Percentiles rank a stretch among this genome's conserved stretches.
Conservation (phyloP, 2,329 filamentous ascomycete genomes). For the Zymoseptoria pseudotritici region DNA sequence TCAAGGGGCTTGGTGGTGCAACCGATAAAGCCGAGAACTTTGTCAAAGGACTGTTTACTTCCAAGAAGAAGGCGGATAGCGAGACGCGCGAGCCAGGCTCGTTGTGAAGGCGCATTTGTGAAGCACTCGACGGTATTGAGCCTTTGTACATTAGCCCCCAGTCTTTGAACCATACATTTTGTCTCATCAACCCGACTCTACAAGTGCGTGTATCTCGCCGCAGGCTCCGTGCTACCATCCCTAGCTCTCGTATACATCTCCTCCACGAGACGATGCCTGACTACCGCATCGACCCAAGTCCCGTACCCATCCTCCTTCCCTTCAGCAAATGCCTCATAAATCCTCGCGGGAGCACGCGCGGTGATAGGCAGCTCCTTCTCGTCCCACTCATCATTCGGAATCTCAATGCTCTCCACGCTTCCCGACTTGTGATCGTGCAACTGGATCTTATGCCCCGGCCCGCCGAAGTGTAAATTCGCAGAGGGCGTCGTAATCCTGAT, state of each 20-base stretch:
- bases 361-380: background rate
- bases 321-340: constrained; percentile 8
- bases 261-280: constrained; percentile 4
- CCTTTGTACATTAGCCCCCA: background rate
- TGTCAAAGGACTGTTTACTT: constrained; percentile 1
- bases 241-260: constrained; percentile 3
- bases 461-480: constrained; percentile 3
- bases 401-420: background rate
- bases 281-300: constrained; percentile 4
- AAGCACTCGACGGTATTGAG: background rate
- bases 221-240: background rate
- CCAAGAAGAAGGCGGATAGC: background rate
- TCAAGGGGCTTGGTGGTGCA: constrained; percentile 6
- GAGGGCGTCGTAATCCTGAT: background rate
- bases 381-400: constrained; percentile 1
- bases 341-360: constrained; percentile 1
- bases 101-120: background rate
- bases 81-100: background rate
- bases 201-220: background rate
- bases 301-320: constrained; percentile 3
- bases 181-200: background rate
- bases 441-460: background rate
- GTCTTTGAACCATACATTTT: background rate
- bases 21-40: background rate
- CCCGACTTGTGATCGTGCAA: constrained; percentile 5